Evolutionary conservation across 257 asterid species (phyloP).

Genomic region (Lavandula angustifolia): DNA sequence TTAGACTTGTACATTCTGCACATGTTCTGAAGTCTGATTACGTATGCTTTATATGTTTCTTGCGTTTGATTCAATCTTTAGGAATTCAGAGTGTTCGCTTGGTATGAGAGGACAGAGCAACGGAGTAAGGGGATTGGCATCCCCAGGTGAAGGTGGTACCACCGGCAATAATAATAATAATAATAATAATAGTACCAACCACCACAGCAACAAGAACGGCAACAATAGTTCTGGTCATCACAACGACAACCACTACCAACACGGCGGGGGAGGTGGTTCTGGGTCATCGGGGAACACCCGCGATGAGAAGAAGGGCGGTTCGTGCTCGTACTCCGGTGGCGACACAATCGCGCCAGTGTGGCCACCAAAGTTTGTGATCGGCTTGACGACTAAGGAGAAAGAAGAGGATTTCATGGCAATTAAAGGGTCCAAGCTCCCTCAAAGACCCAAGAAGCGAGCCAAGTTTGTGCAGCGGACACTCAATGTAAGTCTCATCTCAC

Average conservation of each 20-base stretch:
- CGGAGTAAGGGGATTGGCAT: constrained; percentile 43
- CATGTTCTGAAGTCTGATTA: constrained; percentile 23
- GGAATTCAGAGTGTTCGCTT: constrained; percentile 65
- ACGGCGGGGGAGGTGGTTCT: constrained; percentile 60
- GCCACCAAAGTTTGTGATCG: constrained; percentile 87
- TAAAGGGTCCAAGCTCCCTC: constrained; percentile 93
- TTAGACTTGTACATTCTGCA: not conserved
- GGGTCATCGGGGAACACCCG: constrained; percentile 66
- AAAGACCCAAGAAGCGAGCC: constrained; percentile 92
- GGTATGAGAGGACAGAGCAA: constrained; percentile 58
- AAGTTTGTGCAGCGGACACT: constrained; percentile 81
- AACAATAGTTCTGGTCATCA: constrained; percentile 27
- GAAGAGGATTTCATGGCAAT: constrained; percentile 90
- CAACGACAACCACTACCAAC: constrained; percentile 39
- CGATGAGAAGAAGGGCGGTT: constrained; percentile 63
- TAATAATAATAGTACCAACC: constrained; percentile 33
- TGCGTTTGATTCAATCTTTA: constrained; percentile 22
- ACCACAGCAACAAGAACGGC: constrained; percentile 33
- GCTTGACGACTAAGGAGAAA: constrained; percentile 84
- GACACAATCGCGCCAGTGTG: constrained; percentile 62
- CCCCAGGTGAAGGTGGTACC: constrained; percentile 40
- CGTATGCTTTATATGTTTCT: not conserved
- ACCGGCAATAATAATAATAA: constrained; percentile 28
- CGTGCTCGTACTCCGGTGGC: constrained; percentile 65
- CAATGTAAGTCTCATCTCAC: constrained; percentile 60